Percentiles rank a stretch among this genome's conserved stretches.
Evolutionary conservation across 345 rosid species (phyloP).

Genomic region (Eucalyptus melliodora): DNA sequence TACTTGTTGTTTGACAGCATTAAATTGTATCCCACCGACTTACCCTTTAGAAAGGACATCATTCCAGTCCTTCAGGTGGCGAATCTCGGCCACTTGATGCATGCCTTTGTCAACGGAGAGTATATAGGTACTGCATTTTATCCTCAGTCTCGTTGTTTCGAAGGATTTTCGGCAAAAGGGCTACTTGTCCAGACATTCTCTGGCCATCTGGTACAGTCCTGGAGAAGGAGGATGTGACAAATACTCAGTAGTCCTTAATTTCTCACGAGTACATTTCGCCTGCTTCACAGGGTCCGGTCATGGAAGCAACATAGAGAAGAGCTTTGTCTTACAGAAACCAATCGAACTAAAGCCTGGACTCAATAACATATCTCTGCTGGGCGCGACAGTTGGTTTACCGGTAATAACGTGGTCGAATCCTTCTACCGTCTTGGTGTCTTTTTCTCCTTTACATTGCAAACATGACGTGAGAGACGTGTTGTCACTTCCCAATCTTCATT

Average conservation of each 20-base stretch:
- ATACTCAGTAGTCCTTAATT: neutral
- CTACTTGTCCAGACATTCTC: neutral
- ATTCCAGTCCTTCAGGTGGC: constrained; percentile 25
- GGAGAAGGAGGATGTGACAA: neutral
- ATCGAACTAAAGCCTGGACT: constrained; percentile 16
- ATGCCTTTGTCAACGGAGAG: constrained; percentile 27
- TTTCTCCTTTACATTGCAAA: neutral
- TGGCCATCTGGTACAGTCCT: neutral
- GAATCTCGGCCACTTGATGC: constrained; percentile 30
- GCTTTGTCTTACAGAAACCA: constrained; percentile 25
- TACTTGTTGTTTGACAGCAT: constrained; percentile 7
- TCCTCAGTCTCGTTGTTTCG: neutral
- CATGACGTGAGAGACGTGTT: neutral
- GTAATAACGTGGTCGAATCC: neutral
- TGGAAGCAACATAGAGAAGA: constrained; percentile 27
- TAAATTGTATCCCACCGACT: constrained; percentile 3
- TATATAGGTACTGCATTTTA: constrained; percentile 4
- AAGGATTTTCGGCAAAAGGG: neutral
- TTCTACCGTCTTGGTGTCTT: neutral
- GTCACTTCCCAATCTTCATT: neutral
- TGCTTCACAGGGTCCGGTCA: constrained; percentile 21
- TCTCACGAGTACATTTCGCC: neutral
- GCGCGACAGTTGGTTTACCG: constrained; percentile 23
- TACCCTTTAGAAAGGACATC: constrained; percentile 8
- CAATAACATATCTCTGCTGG: constrained; percentile 18